phyloP scores from a whole-genome alignment of 169 alveolate genomes.

The Plasmodium adleri region DNA sequence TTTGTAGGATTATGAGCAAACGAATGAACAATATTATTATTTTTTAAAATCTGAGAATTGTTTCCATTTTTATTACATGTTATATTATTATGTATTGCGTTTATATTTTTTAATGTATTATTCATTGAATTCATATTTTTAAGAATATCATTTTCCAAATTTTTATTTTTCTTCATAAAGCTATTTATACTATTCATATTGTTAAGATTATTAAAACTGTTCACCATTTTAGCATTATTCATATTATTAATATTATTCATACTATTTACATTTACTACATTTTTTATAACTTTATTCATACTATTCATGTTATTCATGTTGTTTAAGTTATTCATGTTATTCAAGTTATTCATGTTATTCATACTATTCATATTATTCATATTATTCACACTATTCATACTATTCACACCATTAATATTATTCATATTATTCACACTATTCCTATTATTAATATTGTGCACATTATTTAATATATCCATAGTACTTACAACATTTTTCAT shows the following conservation, averaged over 20 bases:
- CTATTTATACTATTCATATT: background rate
- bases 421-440: background rate
- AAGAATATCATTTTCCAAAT: background rate
- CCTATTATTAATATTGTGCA: background rate
- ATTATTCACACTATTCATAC: background rate
- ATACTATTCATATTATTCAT: background rate
- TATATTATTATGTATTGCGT: background rate
- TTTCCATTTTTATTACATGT: background rate
- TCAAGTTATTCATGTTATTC: too few relatives aligned
- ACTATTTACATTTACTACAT: background rate
- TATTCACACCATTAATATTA: background rate
- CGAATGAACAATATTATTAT: conserved; percentile 12
- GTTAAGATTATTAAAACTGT: background rate
- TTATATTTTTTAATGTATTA: conserved; percentile 5
- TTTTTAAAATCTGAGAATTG: conserved; percentile 1
- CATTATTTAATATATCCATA: conserved; percentile 2
- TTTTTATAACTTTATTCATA: background rate
- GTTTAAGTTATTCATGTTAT: background rate
- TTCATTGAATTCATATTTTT: background rate
- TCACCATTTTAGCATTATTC: background rate
- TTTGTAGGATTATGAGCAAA: conserved; percentile 22
- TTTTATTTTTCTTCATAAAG: conserved; percentile 2
- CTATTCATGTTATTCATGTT: background rate
- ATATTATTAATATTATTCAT: background rate
- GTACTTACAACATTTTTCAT: background rate